Evolutionary conservation across 176 grass and related monocot species (phyloP).

Genomic region (Poa annua): DNA sequence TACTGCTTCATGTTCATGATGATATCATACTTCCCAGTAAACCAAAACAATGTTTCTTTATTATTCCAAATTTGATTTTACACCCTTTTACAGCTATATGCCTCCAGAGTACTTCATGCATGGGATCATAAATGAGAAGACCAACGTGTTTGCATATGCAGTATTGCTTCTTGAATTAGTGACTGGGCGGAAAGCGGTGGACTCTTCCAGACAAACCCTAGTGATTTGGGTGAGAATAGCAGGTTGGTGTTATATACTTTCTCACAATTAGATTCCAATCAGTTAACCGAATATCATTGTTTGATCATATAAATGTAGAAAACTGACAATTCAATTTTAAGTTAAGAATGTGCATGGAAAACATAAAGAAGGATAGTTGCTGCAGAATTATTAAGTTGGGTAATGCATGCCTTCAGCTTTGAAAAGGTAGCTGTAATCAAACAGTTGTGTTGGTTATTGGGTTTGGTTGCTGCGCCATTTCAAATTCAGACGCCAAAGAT

Average conservation of each 20-base stretch:
- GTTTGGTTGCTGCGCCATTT: constrained; percentile 6
- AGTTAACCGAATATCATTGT: constrained; percentile 12
- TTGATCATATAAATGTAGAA: background rate
- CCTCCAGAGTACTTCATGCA: constrained; percentile 99
- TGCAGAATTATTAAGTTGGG: background rate
- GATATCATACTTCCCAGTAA: constrained; percentile 16
- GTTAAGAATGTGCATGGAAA: constrained; percentile 1
- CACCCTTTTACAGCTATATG: constrained; percentile 65
- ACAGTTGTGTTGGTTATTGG: constrained; percentile 14
- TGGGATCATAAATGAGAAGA: constrained; percentile 96
- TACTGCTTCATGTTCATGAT: constrained; percentile 20
- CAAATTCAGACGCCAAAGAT: background rate
- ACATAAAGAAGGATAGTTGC: background rate
- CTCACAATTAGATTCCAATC: background rate
- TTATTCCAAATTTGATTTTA: constrained; percentile 39
- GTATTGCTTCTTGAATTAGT: constrained; percentile 94
- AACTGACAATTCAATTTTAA: background rate
- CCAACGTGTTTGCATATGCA: constrained; percentile 87
- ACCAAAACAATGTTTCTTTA: background rate
- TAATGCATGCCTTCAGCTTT: background rate
- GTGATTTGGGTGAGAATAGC: constrained; percentile 82
- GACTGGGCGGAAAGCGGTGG: constrained; percentile 83
- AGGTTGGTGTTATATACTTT: constrained; percentile 6
- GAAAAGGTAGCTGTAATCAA: background rate
- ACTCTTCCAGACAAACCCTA: constrained; percentile 81